phyloP scores from a whole-genome alignment of 2,329 filamentous ascomycete species.

The Elsinoe batatas region DNA sequence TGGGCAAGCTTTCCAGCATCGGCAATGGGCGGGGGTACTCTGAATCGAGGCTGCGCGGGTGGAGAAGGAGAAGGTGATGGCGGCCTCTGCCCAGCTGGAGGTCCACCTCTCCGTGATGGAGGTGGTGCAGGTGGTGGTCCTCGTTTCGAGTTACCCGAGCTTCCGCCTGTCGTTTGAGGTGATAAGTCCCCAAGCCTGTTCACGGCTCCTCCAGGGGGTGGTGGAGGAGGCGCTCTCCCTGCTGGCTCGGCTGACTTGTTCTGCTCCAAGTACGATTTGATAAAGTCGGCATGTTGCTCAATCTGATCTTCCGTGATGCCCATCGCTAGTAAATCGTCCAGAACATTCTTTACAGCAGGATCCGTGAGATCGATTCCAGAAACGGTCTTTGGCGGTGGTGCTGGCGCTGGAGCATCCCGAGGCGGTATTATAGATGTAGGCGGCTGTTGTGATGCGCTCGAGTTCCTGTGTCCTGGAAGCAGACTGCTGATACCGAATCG shows the following conservation, averaged over 20 bases:
- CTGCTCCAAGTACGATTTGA: constrained; percentile 57
- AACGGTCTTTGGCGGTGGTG: constrained; percentile 19
- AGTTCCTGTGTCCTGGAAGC: constrained; percentile 40
- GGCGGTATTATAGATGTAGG: constrained; percentile 43
- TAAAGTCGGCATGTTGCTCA: constrained; percentile 57
- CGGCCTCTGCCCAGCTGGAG: constrained; percentile 35
- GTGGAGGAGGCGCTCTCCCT: constrained; percentile 49
- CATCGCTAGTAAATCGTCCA: constrained; percentile 53
- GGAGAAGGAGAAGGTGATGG: constrained; percentile 49
- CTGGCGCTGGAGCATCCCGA: constrained; percentile 21
- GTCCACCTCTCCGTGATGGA: constrained; percentile 32
- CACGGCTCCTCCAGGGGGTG: constrained; percentile 42
- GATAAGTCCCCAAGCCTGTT: constrained; percentile 39
- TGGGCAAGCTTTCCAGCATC: constrained; percentile 82
- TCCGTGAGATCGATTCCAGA: constrained; percentile 51
- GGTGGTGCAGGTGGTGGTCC: constrained; percentile 52
- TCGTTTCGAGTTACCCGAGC: constrained; percentile 44
- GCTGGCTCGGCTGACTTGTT: constrained; percentile 45
- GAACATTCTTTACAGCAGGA: constrained; percentile 50
- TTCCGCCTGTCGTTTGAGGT: constrained; percentile 52
- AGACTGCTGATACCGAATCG: constrained; percentile 44
- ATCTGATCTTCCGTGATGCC: constrained; percentile 61
- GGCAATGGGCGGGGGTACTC: constrained; percentile 75
- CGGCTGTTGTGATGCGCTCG: constrained; percentile 31
- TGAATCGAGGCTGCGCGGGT: constrained; percentile 64